phyloP scores from a whole-genome alignment of 1,284 basidiomycete genomes.

The Pterula multifida region DNA sequence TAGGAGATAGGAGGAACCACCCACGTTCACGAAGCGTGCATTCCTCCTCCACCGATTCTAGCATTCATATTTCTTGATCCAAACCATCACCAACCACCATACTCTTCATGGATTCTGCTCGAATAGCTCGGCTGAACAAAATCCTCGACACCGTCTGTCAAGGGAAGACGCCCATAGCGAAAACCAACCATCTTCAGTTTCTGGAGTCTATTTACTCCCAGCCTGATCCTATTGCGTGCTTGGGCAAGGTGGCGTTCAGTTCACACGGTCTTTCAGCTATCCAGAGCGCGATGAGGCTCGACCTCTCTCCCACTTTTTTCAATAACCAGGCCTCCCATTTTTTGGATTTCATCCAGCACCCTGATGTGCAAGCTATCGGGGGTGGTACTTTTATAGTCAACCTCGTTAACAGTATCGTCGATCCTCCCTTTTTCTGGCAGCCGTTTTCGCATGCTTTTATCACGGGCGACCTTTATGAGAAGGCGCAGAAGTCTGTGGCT shows the following conservation, averaged over 20 bases:
- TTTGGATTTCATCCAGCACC: conserved; percentile 28
- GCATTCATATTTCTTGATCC: too few relatives aligned
- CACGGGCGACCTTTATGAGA: conserved; percentile 21
- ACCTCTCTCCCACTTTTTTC: conserved; percentile 27
- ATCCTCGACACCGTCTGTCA: not conserved
- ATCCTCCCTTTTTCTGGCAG: conserved; percentile 45
- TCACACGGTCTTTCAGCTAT: conserved; percentile 27
- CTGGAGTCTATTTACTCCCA: conserved; percentile 36
- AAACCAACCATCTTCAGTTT: conserved; percentile 16
- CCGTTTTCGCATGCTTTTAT: conserved; percentile 28
- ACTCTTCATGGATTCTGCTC: not conserved
- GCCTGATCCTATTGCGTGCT: conserved; percentile 24
- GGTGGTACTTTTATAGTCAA: conserved; percentile 29
- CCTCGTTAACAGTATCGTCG: conserved; percentile 29
- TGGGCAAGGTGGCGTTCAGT: conserved; percentile 28
- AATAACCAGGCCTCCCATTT: conserved; percentile 29
- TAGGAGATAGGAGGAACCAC: too few relatives aligned
- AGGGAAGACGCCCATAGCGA: not conserved
- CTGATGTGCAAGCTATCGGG: conserved; percentile 23
- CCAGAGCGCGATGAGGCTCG: conserved; percentile 30
- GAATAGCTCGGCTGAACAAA: not conserved
- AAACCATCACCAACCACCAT: not conserved
- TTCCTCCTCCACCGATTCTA: too few relatives aligned
- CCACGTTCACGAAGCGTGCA: too few relatives aligned
- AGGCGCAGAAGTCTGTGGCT: conserved; percentile 28